Evolutionary conservation across 192 early-diverging fungal species (phyloP).

Genomic region (Linnemannia elongata): DNA sequence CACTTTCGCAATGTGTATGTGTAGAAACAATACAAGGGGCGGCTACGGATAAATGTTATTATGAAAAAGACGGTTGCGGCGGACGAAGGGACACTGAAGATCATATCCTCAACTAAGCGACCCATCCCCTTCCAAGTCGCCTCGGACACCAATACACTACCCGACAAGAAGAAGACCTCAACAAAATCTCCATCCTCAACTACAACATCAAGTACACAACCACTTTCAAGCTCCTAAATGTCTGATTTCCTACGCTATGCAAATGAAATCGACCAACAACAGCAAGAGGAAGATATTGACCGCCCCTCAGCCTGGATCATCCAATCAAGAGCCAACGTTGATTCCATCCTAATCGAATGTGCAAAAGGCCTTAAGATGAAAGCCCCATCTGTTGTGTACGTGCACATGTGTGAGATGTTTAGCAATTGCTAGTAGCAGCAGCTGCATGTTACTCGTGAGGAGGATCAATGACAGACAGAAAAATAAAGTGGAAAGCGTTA

Average conservation of each 20-base stretch:
- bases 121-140: not conserved
- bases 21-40: not conserved
- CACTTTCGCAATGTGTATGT: too few species aligned
- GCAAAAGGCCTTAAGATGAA: not conserved
- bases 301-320: not conserved
- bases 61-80: not conserved
- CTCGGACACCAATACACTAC: not conserved
- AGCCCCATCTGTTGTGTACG: too few species aligned
- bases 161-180: not conserved
- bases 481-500: too few species aligned
- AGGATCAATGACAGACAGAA: too few species aligned
- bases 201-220: not conserved
- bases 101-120: not conserved
- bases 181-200: not conserved
- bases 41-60: not conserved
- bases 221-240: not conserved
- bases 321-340: not conserved
- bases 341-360: not conserved
- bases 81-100: not conserved
- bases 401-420: too few species aligned
- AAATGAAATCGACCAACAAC: not conserved
- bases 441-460: too few species aligned
- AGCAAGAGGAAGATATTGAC: not conserved
- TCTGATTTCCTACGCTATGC: not conserved
- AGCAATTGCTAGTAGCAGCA: too few species aligned